These are phyloP conservation scores for Acacia concinna DNA, from an alignment of 331 rosid species.

Conservation along the genomic window DNA sequence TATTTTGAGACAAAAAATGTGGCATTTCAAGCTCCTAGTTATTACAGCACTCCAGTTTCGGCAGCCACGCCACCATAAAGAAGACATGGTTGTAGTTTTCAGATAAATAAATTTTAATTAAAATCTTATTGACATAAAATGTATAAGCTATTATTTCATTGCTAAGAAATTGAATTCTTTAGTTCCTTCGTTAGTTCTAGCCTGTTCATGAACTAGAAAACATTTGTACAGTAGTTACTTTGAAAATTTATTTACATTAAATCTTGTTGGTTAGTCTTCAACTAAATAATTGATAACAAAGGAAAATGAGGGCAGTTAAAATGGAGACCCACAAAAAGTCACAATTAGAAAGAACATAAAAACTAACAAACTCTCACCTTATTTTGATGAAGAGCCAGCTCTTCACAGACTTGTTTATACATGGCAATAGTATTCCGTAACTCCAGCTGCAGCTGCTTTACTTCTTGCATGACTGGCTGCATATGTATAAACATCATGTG, in stretches of 20 bases:
- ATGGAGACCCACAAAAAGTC: constrained; percentile 27
- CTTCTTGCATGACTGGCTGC: constrained; percentile 64
- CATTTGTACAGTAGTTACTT: not conserved
- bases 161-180: not conserved
- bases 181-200: constrained; percentile 11
- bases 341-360: constrained; percentile 12
- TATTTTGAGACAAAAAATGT: not conserved
- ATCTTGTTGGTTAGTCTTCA: not conserved
- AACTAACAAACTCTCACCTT: constrained; percentile 57
- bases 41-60: constrained; percentile 20
- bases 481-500: constrained; percentile 20
- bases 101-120: constrained; percentile 1
- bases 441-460: constrained; percentile 65
- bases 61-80: constrained; percentile 23
- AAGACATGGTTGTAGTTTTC: not conserved
- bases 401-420: constrained; percentile 80
- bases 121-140: constrained; percentile 2
- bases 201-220: constrained; percentile 4
- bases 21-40: constrained; percentile 25
- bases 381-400: constrained; percentile 66
- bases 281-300: constrained; percentile 11
- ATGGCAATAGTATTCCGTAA: constrained; percentile 68
- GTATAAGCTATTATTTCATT: not conserved
- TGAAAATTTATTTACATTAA: not conserved
- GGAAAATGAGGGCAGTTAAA: not conserved